Percentiles rank a stretch among this genome's conserved stretches.
These are phyloP conservation scores for Pinus albicaulis DNA, from an alignment of 75 land plant genomes.

Conservation along the genomic window DNA sequence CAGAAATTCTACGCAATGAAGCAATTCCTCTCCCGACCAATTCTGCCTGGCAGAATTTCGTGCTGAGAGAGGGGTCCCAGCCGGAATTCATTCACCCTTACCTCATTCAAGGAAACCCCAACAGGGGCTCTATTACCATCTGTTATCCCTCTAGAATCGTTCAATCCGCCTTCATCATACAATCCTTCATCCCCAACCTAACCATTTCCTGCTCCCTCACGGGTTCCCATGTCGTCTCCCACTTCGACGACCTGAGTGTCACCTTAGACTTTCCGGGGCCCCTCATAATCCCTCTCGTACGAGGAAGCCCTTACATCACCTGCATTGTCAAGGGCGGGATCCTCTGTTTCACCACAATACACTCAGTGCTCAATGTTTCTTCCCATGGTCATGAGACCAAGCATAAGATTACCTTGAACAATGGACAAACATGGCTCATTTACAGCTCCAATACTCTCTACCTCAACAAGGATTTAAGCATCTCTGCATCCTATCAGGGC, in stretches of 20 bases:
- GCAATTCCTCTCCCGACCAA: constrained; percentile 74
- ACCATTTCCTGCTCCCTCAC: constrained; percentile 5
- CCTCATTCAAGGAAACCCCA: constrained; percentile 47
- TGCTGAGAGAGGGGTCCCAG: constrained; percentile 67
- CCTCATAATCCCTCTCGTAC: constrained; percentile 58
- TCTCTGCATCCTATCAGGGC: constrained; percentile 45
- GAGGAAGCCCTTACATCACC: constrained; percentile 85
- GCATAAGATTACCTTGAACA: constrained; percentile 53
- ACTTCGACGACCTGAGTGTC: constrained; percentile 32
- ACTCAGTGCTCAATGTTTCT: constrained; percentile 41
- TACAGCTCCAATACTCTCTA: constrained; percentile 56
- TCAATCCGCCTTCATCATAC: constrained; percentile 47
- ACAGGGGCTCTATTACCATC: constrained; percentile 45
- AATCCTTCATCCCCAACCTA: constrained; percentile 53
- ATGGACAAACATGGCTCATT: constrained; percentile 68
- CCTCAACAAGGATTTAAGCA: constrained; percentile 17
- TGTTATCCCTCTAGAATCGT: constrained; percentile 53
- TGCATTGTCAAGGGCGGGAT: constrained; percentile 14
- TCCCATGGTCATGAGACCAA: constrained; percentile 52
- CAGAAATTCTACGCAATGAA: background rate
- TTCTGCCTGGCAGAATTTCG: constrained; percentile 84
- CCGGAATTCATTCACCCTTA: constrained; percentile 90
- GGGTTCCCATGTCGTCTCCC: constrained; percentile 13
- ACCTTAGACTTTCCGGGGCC: constrained; percentile 15
- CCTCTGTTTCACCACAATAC: constrained; percentile 50